Evolutionary conservation across 1,284 basidiomycete species (phyloP), one percentile per base, ranked within the genome.

Genomic region (Ceratobasidium papillatum): DNA sequence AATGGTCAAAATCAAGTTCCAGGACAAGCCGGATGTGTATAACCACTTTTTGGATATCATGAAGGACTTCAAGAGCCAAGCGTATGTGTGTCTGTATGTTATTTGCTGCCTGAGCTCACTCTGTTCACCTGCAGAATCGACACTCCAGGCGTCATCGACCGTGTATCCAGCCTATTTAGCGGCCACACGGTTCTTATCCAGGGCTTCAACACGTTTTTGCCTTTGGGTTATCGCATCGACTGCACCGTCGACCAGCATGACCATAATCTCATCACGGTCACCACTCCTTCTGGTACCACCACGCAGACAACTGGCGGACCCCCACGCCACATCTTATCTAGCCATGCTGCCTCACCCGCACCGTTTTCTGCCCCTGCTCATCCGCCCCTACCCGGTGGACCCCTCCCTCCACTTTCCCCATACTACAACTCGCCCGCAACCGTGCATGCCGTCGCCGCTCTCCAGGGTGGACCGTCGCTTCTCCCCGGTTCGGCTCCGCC

Each of bases 151-250:
- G 98, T 99, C 79, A 99, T 99, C 81, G 91, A 96, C 79, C 93
- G 98, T 75, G 97, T 99, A 69, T 99, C 96, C 1, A 90, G 89
- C 78, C 90, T 99, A 56, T 99, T 99, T 84, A 90, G 94, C 78
- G 96, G 96, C 14, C 95, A 99, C 83, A 95, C 94, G 0, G 84
- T 88, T 76, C 92, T 99, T 79, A 99, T 99, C 74, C 94, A 98
- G 83, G 98, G 98, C 41, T 99, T 99, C 89, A 99, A 99, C 85
- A 99, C 97, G 2, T 99, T 99, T 84, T 89, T 99, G 1, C 98
- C 98, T 0, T 89, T 94, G 27, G 97, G 97, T 43, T 99, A 99
- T 84, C 92, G 95, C 77, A 99, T 99, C 82, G 96, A 99, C 80
- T 92, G 96, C 81, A 91, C 92, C 75, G 90, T 77, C 17, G 79